Evolutionary conservation across 2,329 filamentous ascomycete genomes (phyloP), one percentile per base, ranked within the genome.

Genomic region (Botryosphaeria dothidea): DNA sequence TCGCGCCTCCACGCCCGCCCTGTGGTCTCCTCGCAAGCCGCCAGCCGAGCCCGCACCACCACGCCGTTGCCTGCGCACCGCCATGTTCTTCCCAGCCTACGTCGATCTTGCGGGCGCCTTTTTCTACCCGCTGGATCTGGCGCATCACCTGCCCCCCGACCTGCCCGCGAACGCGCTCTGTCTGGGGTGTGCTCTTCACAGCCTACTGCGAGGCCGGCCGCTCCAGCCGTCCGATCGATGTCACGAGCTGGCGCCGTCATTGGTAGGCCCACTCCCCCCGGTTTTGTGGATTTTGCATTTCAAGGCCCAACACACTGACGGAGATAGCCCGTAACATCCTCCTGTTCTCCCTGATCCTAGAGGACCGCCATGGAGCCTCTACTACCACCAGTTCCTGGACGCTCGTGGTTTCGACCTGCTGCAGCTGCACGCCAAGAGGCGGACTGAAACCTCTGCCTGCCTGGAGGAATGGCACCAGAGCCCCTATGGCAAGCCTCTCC

Each of bases 151-250:
- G 2, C 83, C 85, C 0, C 81, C 81, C 9, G 84, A 82, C 3
- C 67, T 80, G n/a, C 75, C 84, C 69, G 84, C 79, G 1, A 73
- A 80, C 52, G 73, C 31, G 84, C 21, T 86, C 88, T 73, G 75
- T 82, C 48, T 80, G 85, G n/a, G 83, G 85, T 66, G 79, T 88
- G 27, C 73, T 88, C 1, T 88, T 82, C 69, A 87, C 86, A 7
- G 29, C 62, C 25, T 51, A 41, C 23, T 51, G 51, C 43, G 43
- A 64, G 34, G 46, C 46, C 13, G 61, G 19, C 36, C 48, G 38
- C 19, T 15, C n/a, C n/a, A 11, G 23, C 31, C 43, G 66, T 38
- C 56, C n/a, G 21, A 27, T 87, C 4, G 84, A 86, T 67, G 74
- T 88, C 48, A 88, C 86, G 1, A 85, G 81, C 64, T 88, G 85